Conservation (phyloP, 2,329 filamentous ascomycete genomes). For the Pestalotiopsis sp. region DNA sequence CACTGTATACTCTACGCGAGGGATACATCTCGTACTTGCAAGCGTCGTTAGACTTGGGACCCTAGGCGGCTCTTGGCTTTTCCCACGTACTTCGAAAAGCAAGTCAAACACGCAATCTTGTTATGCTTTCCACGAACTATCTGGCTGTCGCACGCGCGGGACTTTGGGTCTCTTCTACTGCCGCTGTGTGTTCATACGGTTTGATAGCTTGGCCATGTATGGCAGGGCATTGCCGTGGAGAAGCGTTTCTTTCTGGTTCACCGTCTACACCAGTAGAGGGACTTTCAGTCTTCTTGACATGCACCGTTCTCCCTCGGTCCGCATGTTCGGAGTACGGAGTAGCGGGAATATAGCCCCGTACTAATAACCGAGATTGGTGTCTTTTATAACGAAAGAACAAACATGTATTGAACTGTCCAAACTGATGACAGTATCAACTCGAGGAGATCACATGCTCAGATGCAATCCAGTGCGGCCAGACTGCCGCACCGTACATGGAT, state of each 20-base stretch:
- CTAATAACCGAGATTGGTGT: background rate
- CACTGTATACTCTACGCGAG: too few species aligned
- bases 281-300: background rate
- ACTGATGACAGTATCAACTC: too few species aligned
- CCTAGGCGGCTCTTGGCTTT: background rate
- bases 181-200: background rate
- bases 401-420: background rate
- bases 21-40: too few species aligned
- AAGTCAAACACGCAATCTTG: background rate
- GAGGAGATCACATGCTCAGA: too few species aligned
- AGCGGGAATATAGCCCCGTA: background rate
- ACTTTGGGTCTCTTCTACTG: background rate
- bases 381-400: background rate
- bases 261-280: too few species aligned
- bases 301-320: background rate
- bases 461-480: too few species aligned
- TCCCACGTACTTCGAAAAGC: background rate
- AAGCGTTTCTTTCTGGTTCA: background rate
- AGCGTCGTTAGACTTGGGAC: too few species aligned
- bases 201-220: background rate
- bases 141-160: background rate
- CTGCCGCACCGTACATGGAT: too few species aligned
- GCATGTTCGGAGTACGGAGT: background rate
- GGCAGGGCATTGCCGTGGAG: background rate
- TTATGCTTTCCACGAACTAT: background rate